Evolutionary conservation across 352 stramenopile species (phyloP).

Genomic region (Pelagophyceae sp.): DNA sequence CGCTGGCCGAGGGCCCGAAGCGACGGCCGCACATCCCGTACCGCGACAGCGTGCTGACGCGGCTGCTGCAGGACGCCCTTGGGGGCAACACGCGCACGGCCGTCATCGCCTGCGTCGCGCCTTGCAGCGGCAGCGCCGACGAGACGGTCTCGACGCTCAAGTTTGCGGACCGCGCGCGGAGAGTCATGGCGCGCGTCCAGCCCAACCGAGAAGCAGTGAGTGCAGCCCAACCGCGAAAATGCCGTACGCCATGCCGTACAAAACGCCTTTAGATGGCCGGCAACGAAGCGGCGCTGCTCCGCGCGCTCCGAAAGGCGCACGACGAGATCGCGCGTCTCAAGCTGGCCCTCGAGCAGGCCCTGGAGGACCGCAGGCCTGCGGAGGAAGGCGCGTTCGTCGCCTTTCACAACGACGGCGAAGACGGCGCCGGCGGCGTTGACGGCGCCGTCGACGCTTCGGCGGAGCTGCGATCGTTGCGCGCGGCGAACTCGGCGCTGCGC

Average conservation of each 20-base stretch:
- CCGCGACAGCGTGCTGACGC: constrained; percentile 55
- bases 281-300: not conserved
- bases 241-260: too few relatives aligned
- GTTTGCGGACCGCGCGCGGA: constrained; percentile 27
- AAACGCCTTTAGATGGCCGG: too few relatives aligned
- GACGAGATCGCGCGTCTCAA: constrained; percentile 9
- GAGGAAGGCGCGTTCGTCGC: too few relatives aligned
- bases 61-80: constrained; percentile 42
- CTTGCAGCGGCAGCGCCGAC: constrained; percentile 17
- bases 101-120: constrained; percentile 25
- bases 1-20: constrained; percentile 38
- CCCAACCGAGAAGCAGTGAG: constrained; percentile 21
- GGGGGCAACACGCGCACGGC: constrained; percentile 30
- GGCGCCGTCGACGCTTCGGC: too few relatives aligned
- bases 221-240: too few relatives aligned
- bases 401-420: too few relatives aligned
- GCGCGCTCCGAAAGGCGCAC: not conserved
- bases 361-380: too few relatives aligned
- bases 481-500: constrained; percentile 16
- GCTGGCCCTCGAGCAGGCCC: not conserved
- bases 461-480: not conserved
- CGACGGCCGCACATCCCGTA: constrained; percentile 52
- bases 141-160: constrained; percentile 28
- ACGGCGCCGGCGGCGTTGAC: too few relatives aligned
- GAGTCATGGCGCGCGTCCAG: constrained; percentile 23